phyloP scores from a whole-genome alignment of 2,329 filamentous ascomycete genomes.

The Zasmidium angulare region DNA sequence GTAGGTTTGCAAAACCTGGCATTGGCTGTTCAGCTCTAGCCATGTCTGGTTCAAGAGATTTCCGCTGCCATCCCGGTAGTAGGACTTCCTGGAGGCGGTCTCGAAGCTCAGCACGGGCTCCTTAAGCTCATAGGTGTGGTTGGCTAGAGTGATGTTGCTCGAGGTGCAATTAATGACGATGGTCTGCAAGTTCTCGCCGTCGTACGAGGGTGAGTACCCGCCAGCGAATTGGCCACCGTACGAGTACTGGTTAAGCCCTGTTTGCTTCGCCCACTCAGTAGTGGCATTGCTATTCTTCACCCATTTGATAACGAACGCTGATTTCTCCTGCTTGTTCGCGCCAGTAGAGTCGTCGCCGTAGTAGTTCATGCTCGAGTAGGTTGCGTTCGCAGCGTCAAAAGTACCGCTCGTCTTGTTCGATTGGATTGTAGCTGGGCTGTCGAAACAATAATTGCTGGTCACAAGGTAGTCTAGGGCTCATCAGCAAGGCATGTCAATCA shows the following conservation, averaged over 20 bases:
- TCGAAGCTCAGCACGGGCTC: conserved; percentile 2
- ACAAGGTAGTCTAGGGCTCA: neutral
- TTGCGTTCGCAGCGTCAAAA: neutral
- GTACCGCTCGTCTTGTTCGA: neutral
- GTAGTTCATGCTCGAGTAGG: neutral
- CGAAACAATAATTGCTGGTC: neutral
- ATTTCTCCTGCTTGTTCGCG: neutral
- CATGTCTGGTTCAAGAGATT: neutral
- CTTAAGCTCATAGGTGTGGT: conserved; percentile 1
- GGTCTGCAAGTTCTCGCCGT: neutral
- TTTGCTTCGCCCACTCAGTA: no score
- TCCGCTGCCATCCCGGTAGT: neutral
- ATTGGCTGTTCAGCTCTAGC: conserved; percentile 2
- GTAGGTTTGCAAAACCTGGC: conserved; percentile 11
- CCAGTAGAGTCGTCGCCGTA: neutral
- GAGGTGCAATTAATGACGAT: conserved; percentile 2
- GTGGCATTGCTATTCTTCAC: neutral
- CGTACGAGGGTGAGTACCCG: neutral
- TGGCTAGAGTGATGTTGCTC: conserved; percentile 6
- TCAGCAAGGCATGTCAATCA: neutral
- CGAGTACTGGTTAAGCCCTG: neutral
- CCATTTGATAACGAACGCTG: conserved; percentile 2
- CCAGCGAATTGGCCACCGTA: neutral
- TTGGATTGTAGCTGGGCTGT: neutral
- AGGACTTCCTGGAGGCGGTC: neutral